Conservation (phyloP, 306 rosid species). For the Oxytropis ochrocephala region DNA sequence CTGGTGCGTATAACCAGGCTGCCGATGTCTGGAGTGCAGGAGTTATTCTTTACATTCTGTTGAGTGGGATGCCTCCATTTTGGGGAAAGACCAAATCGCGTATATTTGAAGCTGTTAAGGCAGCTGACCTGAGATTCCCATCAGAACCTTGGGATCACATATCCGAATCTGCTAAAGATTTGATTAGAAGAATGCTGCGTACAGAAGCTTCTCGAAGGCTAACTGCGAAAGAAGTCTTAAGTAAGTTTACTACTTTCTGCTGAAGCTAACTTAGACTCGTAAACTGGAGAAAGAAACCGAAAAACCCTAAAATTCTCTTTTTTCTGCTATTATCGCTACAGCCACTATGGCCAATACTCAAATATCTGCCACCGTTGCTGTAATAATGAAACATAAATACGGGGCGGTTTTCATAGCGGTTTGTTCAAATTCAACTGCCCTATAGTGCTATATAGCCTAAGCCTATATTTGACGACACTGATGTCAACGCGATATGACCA, state of each 20-base stretch:
- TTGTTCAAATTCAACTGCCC: too few species aligned
- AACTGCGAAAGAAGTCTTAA: conserved; percentile 67
- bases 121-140: conserved; percentile 67
- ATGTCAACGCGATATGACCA: too few species aligned
- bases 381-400: too few species aligned
- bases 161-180: conserved; percentile 63
- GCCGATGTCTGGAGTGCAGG: conserved; percentile 93
- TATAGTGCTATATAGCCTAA: too few species aligned
- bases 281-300: too few species aligned
- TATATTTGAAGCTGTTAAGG: conserved; percentile 74
- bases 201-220: conserved; percentile 66
- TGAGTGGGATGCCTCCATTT: conserved; percentile 80
- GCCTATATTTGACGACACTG: too few species aligned
- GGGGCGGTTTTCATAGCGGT: too few species aligned
- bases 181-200: conserved; percentile 69
- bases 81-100: conserved; percentile 86
- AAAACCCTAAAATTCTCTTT: too few species aligned
- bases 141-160: conserved; percentile 56
- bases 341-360: too few species aligned
- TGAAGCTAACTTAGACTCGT: background rate
- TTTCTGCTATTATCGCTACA: too few species aligned
- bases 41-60: conserved; percentile 75
- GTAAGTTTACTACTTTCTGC: conserved; percentile 31
- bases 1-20: conserved; percentile 79
- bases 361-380: too few species aligned